phyloP scores from a whole-genome alignment of 305 asterid genomes.

The Plantago coronopus region DNA sequence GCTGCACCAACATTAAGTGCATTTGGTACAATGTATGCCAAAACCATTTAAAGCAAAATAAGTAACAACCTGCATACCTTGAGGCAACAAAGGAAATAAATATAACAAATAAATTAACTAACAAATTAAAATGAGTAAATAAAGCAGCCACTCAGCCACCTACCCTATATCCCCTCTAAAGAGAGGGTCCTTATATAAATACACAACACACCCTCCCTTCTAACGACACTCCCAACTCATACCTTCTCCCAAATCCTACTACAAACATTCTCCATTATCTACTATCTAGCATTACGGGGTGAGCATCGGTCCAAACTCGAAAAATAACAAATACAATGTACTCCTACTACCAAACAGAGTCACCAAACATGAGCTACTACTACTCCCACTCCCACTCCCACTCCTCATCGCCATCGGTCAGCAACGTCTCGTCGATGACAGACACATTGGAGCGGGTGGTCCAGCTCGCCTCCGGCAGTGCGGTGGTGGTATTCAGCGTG shows the following conservation, averaged over 20 bases:
- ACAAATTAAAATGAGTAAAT: no score
- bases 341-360: constrained; percentile 30
- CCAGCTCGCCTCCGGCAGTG: constrained; percentile 23
- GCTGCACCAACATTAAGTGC: constrained; percentile 30
- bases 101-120: constrained; percentile 21
- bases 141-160: no score
- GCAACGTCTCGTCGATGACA: not conserved
- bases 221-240: no score
- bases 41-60: constrained; percentile 36
- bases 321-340: constrained; percentile 27
- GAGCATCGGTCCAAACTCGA: no score
- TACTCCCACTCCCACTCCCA: constrained; percentile 35
- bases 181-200: no score
- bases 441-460: constrained; percentile 34
- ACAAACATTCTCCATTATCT: not conserved
- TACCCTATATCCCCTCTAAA: no score
- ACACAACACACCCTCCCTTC: no score
- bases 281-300: no score
- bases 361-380: no score
- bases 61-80: constrained; percentile 48
- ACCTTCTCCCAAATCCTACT: no score
- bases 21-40: constrained; percentile 6
- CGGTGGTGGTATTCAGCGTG: constrained; percentile 24
- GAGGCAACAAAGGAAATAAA: constrained; percentile 43
- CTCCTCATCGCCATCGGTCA: constrained; percentile 20